Evolutionary conservation across 768 basidiomycete species (phyloP).

Genomic region (Russula virescens): DNA sequence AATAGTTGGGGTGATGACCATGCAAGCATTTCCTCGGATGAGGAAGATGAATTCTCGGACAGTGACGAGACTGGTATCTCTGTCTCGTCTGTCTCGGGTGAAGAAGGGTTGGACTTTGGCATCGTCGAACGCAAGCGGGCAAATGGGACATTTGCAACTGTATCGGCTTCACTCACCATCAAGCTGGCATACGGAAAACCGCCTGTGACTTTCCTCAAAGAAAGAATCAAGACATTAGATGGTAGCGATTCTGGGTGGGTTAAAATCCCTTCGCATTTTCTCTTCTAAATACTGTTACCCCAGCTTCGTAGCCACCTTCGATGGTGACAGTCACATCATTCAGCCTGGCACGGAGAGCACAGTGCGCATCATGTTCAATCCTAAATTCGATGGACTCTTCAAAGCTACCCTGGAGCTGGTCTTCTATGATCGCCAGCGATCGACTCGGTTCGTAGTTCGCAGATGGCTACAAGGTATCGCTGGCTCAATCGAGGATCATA

Average conservation of each 20-base stretch:
- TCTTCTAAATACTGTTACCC: not conserved
- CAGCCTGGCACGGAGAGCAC: slow-evolving; percentile 8
- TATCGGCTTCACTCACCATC: slow-evolving; percentile 19
- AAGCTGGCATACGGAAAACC: slow-evolving; percentile 10
- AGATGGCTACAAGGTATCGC: slow-evolving; percentile 9
- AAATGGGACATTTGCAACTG: slow-evolving; percentile 13
- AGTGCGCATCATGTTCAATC: slow-evolving; percentile 6
- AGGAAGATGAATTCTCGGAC: slow-evolving; percentile 30
- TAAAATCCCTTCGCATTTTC: not conserved
- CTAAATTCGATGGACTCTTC: slow-evolving; percentile 14
- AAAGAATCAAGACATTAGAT: slow-evolving; percentile 2
- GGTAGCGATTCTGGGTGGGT: slow-evolving; percentile 12
- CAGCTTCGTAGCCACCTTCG: slow-evolving; percentile 12
- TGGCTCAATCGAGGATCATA: slow-evolving; percentile 12
- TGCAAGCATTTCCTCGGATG: not conserved
- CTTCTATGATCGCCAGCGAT: slow-evolving; percentile 3
- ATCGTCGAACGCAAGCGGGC: slow-evolving; percentile 40
- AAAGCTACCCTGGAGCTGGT: slow-evolving; percentile 9
- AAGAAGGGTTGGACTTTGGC: slow-evolving; percentile 44
- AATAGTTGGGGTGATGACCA: not conserved
- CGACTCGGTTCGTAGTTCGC: not conserved
- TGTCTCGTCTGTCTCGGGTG: slow-evolving; percentile 23
- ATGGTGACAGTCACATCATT: slow-evolving; percentile 1
- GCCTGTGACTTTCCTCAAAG: slow-evolving; percentile 16
- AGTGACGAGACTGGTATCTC: slow-evolving; percentile 45